These are phyloP conservation scores for Kalanchoe fedtschenkoi DNA, from an alignment of 164 flowering plant genomes.

Conservation along the genomic window DNA sequence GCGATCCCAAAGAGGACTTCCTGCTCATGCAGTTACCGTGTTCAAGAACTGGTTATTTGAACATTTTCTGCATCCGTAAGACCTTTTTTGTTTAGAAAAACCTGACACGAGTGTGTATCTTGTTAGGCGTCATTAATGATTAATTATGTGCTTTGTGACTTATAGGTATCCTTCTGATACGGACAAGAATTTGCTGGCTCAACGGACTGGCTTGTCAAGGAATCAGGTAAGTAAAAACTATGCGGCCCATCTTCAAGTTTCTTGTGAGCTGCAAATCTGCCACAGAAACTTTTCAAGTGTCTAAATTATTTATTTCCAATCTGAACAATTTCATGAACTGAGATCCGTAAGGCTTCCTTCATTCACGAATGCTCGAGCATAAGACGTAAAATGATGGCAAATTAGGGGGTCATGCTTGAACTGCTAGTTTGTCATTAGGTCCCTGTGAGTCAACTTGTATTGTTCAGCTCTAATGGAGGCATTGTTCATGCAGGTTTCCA, in stretches of 20 bases:
- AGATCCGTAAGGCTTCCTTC: neutral
- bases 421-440: no score
- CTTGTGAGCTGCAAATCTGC: neutral
- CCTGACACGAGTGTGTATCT: neutral
- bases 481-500: slow-evolving; percentile 16
- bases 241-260: neutral
- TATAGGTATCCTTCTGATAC: slow-evolving; percentile 21
- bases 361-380: neutral
- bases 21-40: slow-evolving; percentile 21
- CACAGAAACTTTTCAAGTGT: neutral
- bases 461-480: neutral
- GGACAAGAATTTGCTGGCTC: slow-evolving; percentile 22
- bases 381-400: no score
- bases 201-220: slow-evolving; percentile 21
- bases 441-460: no score
- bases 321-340: neutral
- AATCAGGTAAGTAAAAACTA: slow-evolving; percentile 19
- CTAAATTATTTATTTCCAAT: neutral
- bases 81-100: neutral
- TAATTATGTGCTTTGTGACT: no score
- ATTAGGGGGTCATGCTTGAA: no score
- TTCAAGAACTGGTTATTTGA: slow-evolving; percentile 25
- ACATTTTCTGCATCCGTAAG: slow-evolving; percentile 30
- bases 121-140: neutral
- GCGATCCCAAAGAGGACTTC: slow-evolving; percentile 26